A percentile compares a stretch with the other conserved stretches of the same genome.
These are phyloP conservation scores for Articulospora tetracladia DNA, from an alignment of 495 filamentous ascomycete species.

Conservation along the genomic window DNA sequence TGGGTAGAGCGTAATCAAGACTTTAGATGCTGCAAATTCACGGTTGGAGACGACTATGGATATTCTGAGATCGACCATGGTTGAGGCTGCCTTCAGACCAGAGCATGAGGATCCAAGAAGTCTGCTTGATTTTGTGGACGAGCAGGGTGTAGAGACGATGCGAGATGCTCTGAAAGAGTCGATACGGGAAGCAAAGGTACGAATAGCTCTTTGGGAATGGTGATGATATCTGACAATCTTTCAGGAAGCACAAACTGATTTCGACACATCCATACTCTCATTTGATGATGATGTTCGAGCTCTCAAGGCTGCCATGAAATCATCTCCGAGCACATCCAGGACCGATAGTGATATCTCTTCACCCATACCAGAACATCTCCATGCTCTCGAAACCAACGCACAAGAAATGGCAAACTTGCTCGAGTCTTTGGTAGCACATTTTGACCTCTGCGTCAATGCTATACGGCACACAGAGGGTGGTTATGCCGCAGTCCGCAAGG, in stretches of 20 bases:
- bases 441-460: slow-evolving; percentile 90
- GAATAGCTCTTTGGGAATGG: not conserved
- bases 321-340: slow-evolving; percentile 31
- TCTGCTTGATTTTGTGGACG: slow-evolving; percentile 89
- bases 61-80: slow-evolving; percentile 62
- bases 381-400: slow-evolving; percentile 70
- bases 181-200: slow-evolving; percentile 51
- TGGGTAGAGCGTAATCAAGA: slow-evolving; percentile 52
- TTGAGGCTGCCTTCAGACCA: slow-evolving; percentile 71
- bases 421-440: slow-evolving; percentile 82
- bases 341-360: slow-evolving; percentile 29
- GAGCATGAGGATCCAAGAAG: slow-evolving; percentile 61
- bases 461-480: slow-evolving; percentile 92
- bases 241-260: slow-evolving; percentile 54
- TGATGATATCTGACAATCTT: slow-evolving; percentile 14
- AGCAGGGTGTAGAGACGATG: slow-evolving; percentile 67
- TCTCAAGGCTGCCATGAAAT: slow-evolving; percentile 28
- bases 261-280: slow-evolving; percentile 58
- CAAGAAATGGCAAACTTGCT: slow-evolving; percentile 79
- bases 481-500: slow-evolving; percentile 60
- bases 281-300: slow-evolving; percentile 39
- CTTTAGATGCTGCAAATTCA: slow-evolving; percentile 70
- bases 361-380: slow-evolving; percentile 64
- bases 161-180: slow-evolving; percentile 61
- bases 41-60: slow-evolving; percentile 69